Conservation (phyloP, 148 eudicot species). For the Chenopodium suecicum region DNA sequence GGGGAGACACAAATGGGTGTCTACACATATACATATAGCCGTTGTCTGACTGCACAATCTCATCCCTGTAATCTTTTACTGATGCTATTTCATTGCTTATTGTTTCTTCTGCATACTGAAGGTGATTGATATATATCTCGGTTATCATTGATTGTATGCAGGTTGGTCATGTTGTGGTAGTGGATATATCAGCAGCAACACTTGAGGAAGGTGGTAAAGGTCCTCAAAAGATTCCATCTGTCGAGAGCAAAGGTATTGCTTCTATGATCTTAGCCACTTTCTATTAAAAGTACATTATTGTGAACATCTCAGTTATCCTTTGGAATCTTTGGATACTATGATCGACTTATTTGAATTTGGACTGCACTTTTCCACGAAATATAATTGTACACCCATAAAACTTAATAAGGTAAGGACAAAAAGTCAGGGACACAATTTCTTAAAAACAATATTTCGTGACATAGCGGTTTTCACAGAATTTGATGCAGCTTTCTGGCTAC, state of each 20-base stretch:
- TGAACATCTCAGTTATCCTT: background rate
- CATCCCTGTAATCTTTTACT: background rate
- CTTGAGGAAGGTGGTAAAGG: slow-evolving; percentile 61
- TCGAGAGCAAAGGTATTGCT: slow-evolving; percentile 84
- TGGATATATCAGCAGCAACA: slow-evolving; percentile 90
- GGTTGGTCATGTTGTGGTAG: slow-evolving; percentile 89
- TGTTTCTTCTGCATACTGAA: background rate
- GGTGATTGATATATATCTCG: background rate
- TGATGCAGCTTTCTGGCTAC: background rate
- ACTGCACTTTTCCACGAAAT: background rate
- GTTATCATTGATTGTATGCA: slow-evolving; percentile 23
- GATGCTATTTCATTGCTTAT: background rate
- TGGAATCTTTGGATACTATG: too few species aligned
- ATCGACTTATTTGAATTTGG: too few species aligned
- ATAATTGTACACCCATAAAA: background rate
- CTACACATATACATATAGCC: too few species aligned
- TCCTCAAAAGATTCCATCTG: slow-evolving; percentile 76
- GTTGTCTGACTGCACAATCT: too few species aligned
- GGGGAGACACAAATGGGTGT: too few species aligned
- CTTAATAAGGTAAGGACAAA: too few species aligned
- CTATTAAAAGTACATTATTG: background rate
- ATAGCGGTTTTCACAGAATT: background rate
- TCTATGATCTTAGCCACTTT: slow-evolving; percentile 12
- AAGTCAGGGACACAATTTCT: too few species aligned
- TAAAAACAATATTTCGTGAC: background rate